Evolutionary conservation across 2,329 filamentous ascomycete species (phyloP), one percentile per base, ranked within the genome.

Genomic region (Alternaria atra): DNA sequence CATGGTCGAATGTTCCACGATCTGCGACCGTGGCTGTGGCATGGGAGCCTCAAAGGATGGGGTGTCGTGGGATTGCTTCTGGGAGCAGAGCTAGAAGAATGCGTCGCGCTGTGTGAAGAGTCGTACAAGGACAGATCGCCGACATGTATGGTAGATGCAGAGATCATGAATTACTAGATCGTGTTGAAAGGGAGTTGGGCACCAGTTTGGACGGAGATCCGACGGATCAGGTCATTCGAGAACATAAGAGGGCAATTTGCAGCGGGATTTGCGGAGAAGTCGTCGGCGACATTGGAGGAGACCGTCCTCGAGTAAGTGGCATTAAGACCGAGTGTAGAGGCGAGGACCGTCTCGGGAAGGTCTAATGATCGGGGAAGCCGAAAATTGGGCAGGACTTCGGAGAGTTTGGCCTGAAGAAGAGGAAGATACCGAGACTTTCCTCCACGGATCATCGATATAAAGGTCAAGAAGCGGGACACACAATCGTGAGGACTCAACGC

Each of bases 371-470:
- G 72, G 56, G 77, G 77, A 55, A 79, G 71, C 54, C 75, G 74
- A 15, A 79, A 72, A 61, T 75, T 78, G 51, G 90, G 90, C 3
- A 94, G 80, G 3, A 90, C 84, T 42, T 94, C 90, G 62, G 89
- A 85, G 40, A 94, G 86, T 80, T 94, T 95, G 75, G 86, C 86
- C 55, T 94, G 80, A 1, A 97, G 84, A 0, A 96, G 84, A 3
- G 92, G 92, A 13, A 94, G 82, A 74, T 93, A 95, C 52, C 90
- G 89, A 63, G 90, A 86, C 58, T 94, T 86, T 6, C 91, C 91
- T 58, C 87, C 89, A n/a, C 91, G 90, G 17, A 95, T 84, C 8
- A 87, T 83, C 2, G 89, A 88, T 2, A 93, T 83, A 7, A 93
- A 84, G 60, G 86, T 87, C 40, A 91, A 80, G 30, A 94, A 84